These are phyloP conservation scores for Globisporangium cederbergense DNA, from an alignment of 352 stramenopile genomes.

Conservation along the genomic window DNA sequence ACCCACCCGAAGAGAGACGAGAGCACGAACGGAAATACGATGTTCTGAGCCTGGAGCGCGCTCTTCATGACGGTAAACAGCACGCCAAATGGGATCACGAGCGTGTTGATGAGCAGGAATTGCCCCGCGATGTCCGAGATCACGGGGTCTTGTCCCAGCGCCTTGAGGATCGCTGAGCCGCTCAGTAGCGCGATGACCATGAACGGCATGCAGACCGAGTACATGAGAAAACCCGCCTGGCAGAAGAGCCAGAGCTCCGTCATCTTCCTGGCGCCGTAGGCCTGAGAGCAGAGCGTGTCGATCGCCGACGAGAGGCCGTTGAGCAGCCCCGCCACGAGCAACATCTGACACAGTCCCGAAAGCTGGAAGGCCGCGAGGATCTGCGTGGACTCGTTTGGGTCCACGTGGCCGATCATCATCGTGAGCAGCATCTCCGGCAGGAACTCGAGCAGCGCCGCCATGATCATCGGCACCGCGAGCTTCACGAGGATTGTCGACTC, in stretches of 20 bases:
- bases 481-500: slow-evolving; percentile 23
- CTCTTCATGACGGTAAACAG: neutral
- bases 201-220: neutral
- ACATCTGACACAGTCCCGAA: neutral
- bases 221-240: neutral
- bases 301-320: slow-evolving; percentile 3
- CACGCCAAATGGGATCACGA: neutral
- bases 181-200: neutral
- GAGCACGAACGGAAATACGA: neutral
- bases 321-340: neutral
- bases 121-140: neutral
- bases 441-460: neutral
- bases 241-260: neutral
- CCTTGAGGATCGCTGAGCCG: neutral
- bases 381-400: neutral
- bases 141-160: neutral
- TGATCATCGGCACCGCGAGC: slow-evolving; percentile 11
- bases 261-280: neutral
- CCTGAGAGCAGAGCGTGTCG: neutral
- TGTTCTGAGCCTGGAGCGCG: neutral
- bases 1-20: neutral
- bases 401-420: slow-evolving; percentile 1
- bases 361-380: neutral
- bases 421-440: neutral
- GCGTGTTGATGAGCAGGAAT: neutral